Evolutionary conservation across 805 yeast genomes (phyloP).

Genomic region (Schwanniomyces occidentalis): DNA sequence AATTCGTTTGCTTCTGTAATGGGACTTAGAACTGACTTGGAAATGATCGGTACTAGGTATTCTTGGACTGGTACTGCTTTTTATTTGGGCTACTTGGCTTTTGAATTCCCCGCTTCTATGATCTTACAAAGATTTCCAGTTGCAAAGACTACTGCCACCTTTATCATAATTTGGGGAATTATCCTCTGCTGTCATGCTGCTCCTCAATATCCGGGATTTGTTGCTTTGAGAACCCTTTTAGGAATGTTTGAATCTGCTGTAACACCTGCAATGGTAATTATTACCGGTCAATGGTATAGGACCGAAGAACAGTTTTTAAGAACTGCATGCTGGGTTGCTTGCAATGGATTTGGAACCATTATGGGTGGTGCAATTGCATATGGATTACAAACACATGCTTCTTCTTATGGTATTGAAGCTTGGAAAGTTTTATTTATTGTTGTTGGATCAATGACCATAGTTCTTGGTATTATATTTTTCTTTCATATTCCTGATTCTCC

Average conservation of each 20-base stretch:
- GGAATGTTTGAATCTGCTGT: constrained; percentile 42
- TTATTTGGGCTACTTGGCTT: constrained; percentile 59
- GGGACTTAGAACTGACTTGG: constrained; percentile 37
- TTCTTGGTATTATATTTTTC: constrained; percentile 47
- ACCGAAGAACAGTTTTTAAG: constrained; percentile 34
- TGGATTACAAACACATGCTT: constrained; percentile 43
- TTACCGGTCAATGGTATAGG: constrained; percentile 36
- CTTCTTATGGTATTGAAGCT: constrained; percentile 41
- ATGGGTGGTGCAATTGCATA: constrained; percentile 53
- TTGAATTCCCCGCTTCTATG: constrained; percentile 49
- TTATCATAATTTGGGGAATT: constrained; percentile 62
- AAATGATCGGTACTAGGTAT: constrained; percentile 35
- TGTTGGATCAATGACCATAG: constrained; percentile 58
- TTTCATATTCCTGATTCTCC: constrained; percentile 45
- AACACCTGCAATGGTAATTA: constrained; percentile 42
- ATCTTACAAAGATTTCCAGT: constrained; percentile 58
- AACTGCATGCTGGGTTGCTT: constrained; percentile 37
- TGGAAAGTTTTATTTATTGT: constrained; percentile 66
- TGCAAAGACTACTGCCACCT: constrained; percentile 48
- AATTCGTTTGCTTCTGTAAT: constrained; percentile 40
- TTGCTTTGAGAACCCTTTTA: constrained; percentile 38
- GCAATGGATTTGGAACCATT: constrained; percentile 34
- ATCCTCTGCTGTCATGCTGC: constrained; percentile 53
- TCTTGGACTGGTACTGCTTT: constrained; percentile 41
- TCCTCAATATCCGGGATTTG: constrained; percentile 43